Evolutionary conservation across 352 stramenopile genomes (phyloP), one percentile per base, ranked within the genome.

Genomic region (Phytophthora tentaculata): DNA sequence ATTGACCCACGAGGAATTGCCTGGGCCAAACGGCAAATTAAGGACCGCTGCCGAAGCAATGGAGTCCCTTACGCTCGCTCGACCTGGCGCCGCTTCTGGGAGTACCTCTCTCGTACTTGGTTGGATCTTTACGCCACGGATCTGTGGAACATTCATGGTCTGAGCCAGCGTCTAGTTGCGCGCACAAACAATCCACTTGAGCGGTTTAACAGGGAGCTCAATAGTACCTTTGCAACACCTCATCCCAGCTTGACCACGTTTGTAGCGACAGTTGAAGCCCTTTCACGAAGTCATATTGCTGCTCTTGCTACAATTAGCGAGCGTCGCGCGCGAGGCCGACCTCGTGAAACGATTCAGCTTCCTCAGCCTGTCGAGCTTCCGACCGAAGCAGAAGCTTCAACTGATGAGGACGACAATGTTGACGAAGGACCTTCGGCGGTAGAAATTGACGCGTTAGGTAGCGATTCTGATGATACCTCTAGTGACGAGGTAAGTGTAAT

Each of bases 161-260:
- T 69, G 23, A 47, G 29, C 10, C 51, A 63, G 2, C 29, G 56
- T 24, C 44, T 69, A 14, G 23, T 69, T 0, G 45, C 53, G 0
- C 52, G 53, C 0, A 63, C 45, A 2, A 69, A 63, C 13, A 69
- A 69, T n/a, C 53, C 22, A 7, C 14, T 69, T 4, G 44, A 69
- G 24, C 45, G 43, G 44, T 69, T 67, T 37, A 61, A 61, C 23
- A 39, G 41, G 12, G 44, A 45, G 37, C 6, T 67, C 1, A 61
- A 57, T 29, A 35, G 8, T 17, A 8, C 6, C 0, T 57, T 56
- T 24, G 9, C 52, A 12, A 61, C 37, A 13, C 58, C 47, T 23
- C 37, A 20, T 13, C 24, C 37, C 16, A 63, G 20, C 50, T 45
- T 63, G 14, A 12, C 20, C 0, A 57, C 47, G 3, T 57, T 64